These are phyloP conservation scores for Allium sativum DNA, from an alignment of 106 monocot species.

Conservation along the genomic window DNA sequence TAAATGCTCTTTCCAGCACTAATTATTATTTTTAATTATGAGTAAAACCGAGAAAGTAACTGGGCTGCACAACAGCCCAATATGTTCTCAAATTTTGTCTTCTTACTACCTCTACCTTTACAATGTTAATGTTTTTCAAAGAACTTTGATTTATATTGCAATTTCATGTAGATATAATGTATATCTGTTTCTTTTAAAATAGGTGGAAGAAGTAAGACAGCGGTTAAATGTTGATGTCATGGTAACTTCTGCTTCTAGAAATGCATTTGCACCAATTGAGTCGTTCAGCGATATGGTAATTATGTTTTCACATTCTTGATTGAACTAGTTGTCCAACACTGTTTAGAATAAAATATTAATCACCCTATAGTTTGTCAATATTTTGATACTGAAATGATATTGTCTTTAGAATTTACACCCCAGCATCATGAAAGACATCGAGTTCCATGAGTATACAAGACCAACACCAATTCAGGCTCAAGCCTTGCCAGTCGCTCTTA, in stretches of 20 bases:
- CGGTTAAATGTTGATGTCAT: slow-evolving; percentile 51
- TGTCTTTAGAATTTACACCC: slow-evolving; percentile 29
- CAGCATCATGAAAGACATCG: slow-evolving; percentile 52
- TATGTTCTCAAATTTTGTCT: too few species aligned
- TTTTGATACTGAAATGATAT: neutral
- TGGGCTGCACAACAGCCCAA: too few species aligned
- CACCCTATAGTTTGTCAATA: too few species aligned
- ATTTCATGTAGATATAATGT: neutral
- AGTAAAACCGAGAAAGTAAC: too few species aligned
- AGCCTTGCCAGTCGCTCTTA: slow-evolving; percentile 50
- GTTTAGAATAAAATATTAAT: too few species aligned
- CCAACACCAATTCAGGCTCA: slow-evolving; percentile 62
- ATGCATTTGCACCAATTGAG: slow-evolving; percentile 41
- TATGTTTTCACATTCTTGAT: neutral
- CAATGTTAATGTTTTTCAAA: neutral
- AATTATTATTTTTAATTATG: too few species aligned
- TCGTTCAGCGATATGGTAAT: slow-evolving; percentile 47
- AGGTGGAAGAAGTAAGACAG: slow-evolving; percentile 43
- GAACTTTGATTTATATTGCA: slow-evolving; percentile 4
- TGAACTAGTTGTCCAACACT: too few species aligned
- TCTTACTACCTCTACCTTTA: too few species aligned
- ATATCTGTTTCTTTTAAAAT: slow-evolving; percentile 6
- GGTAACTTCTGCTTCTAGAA: slow-evolving; percentile 21
- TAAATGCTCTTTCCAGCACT: too few species aligned
- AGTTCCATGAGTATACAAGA: slow-evolving; percentile 35